Evolutionary conservation across 2,329 filamentous ascomycete species (phyloP).

Genomic region (Colletotrichum spinosum): DNA sequence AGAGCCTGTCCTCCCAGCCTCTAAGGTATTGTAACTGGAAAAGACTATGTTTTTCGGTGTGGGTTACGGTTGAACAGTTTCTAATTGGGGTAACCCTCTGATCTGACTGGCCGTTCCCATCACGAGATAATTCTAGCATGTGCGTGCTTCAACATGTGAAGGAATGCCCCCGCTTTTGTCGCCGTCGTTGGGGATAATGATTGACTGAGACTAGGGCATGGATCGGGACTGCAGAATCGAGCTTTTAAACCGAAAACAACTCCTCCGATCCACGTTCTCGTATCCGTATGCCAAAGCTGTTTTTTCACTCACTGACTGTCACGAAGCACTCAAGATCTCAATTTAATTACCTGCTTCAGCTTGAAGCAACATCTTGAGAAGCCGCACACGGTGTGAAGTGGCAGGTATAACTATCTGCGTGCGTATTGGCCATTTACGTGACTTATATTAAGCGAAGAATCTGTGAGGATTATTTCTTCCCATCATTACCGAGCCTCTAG

Average conservation of each 20-base stretch:
- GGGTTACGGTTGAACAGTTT: slow-evolving; percentile 6
- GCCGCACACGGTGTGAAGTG: no score
- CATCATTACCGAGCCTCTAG: no score
- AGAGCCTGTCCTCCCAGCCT: background rate
- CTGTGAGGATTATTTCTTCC: no score
- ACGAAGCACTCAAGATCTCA: no score
- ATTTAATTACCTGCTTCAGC: no score
- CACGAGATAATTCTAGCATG: slow-evolving; percentile 27
- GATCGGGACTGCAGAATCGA: slow-evolving; percentile 20
- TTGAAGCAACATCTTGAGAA: no score
- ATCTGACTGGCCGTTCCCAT: slow-evolving; percentile 28
- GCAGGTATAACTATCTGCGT: no score
- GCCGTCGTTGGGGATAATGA: slow-evolving; percentile 29
- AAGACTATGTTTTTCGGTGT: background rate
- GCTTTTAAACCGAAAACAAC: slow-evolving; percentile 9
- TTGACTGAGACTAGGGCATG: slow-evolving; percentile 25
- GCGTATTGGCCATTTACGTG: no score
- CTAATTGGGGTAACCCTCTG: slow-evolving; percentile 10
- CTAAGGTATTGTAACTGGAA: no score
- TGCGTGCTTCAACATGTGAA: slow-evolving; percentile 34
- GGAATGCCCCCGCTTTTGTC: slow-evolving; percentile 33
- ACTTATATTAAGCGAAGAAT: no score
- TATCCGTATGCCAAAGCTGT: slow-evolving; percentile 29
- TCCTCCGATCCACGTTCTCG: slow-evolving; percentile 21
- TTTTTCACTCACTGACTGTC: slow-evolving; percentile 8